phyloP scores from a whole-genome alignment of 164 flowering plant species.

The Warburgia ugandensis region DNA sequence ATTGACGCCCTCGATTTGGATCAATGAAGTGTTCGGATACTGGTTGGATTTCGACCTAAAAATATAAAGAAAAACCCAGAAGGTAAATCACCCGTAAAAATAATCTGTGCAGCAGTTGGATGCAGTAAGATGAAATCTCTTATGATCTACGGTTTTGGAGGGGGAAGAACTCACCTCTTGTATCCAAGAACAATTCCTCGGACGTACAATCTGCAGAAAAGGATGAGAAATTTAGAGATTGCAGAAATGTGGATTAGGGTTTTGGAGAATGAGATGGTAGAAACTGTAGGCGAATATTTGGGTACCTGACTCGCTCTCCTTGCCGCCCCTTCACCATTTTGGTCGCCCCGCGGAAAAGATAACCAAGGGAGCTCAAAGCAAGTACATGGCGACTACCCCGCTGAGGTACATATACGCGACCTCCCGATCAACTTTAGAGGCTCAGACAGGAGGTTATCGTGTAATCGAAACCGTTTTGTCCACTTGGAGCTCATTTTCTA shows the following conservation, averaged over 20 bases:
- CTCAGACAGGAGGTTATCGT: no score
- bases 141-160: not conserved
- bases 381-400: no score
- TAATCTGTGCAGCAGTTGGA: no score
- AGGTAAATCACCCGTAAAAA: not conserved
- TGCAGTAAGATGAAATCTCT: no score
- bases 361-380: no score
- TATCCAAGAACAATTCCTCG: slow-evolving; percentile 36
- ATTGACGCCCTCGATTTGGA: slow-evolving; percentile 45
- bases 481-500: no score
- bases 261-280: not conserved
- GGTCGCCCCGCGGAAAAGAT: no score
- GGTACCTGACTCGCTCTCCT: slow-evolving; percentile 30
- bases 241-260: not conserved
- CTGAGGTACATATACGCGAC: no score
- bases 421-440: no score
- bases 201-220: slow-evolving; percentile 29
- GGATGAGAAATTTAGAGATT: not conserved
- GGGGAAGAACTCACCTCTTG: slow-evolving; percentile 24
- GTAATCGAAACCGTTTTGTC: no score
- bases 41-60: slow-evolving; percentile 44
- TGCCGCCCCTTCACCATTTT: slow-evolving; percentile 30
- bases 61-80: not conserved
- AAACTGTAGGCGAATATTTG: not conserved
- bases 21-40: slow-evolving; percentile 37